These are phyloP conservation scores for Wallacemonas sp. DNA, from an alignment of 208 protist genomes.

Conservation along the genomic window DNA sequence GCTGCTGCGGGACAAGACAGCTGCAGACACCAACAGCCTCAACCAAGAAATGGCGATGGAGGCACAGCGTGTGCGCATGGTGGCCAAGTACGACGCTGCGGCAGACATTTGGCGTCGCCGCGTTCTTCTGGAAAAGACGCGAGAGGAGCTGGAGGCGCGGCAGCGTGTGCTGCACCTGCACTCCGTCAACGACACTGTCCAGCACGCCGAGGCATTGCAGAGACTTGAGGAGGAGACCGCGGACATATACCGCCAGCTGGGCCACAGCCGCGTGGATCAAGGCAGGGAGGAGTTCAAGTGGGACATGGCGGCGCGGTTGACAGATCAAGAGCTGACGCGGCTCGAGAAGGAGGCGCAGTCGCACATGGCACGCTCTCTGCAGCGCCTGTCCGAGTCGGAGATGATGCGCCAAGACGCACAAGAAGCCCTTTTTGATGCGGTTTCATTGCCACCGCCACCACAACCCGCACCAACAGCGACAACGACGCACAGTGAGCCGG, in stretches of 20 bases:
- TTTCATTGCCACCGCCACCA: no score
- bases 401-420: not conserved
- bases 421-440: not conserved
- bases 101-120: conserved; percentile 39
- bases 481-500: no score
- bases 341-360: conserved; percentile 49
- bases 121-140: conserved; percentile 35
- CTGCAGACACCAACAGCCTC: conserved; percentile 30
- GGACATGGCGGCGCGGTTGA: conserved; percentile 43
- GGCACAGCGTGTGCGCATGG: conserved; percentile 56
- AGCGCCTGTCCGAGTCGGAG: conserved; percentile 16
- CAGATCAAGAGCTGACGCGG: conserved; percentile 47
- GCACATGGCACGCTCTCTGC: conserved; percentile 43
- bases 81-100: conserved; percentile 67
- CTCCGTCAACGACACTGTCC: conserved; percentile 30
- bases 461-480: conserved; percentile 3
- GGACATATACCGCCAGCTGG: conserved; percentile 31
- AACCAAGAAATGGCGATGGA: conserved; percentile 52
- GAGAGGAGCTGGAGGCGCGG: conserved; percentile 37
- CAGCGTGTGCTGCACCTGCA: conserved; percentile 42
- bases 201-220: conserved; percentile 43
- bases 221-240: conserved; percentile 37
- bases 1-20: conserved; percentile 28
- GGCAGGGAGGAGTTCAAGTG: conserved; percentile 62
- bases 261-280: conserved; percentile 40